Percentiles rank a stretch among this genome's conserved stretches.
Evolutionary conservation across 228 moss, liverwort and hornwort species (phyloP).

Genomic region (Sphagnum magellanicum): DNA sequence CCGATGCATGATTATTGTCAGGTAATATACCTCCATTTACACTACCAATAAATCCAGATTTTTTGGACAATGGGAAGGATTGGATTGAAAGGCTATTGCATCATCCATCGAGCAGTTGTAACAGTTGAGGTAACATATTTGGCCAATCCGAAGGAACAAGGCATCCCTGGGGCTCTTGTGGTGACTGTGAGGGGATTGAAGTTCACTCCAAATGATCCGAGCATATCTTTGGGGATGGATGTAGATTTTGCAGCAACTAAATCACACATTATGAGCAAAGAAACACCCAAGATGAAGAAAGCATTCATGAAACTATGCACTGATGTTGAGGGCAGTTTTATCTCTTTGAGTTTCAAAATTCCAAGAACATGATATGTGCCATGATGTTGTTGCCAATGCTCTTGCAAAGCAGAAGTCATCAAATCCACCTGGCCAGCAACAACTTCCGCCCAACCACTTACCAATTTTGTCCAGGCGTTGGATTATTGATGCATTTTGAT

Average conservation of each 20-base stretch:
- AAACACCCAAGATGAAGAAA: conserved; percentile 50
- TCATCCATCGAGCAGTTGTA: conserved; percentile 7
- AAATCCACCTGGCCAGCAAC: conserved; percentile 22
- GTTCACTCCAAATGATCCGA: conserved; percentile 66
- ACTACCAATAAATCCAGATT: too few species aligned
- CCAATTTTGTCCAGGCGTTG: too few species aligned
- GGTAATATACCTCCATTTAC: too few species aligned
- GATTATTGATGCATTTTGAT: too few species aligned
- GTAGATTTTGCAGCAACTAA: conserved; percentile 50
- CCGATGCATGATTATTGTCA: too few species aligned
- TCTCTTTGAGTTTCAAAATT: conserved; percentile 79
- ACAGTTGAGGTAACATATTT: conserved; percentile 44
- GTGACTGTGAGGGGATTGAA: conserved; percentile 56
- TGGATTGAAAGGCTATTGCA: too few species aligned
- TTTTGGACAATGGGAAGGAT: too few species aligned
- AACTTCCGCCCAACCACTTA: conserved; percentile 15
- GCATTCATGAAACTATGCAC: conserved; percentile 81
- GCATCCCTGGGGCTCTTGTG: conserved; percentile 37
- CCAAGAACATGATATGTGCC: conserved; percentile 62
- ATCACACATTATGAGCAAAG: conserved; percentile 75
- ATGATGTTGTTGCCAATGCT: conserved; percentile 68
- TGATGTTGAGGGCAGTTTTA: conserved; percentile 63
- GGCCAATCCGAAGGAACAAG: conserved; percentile 29
- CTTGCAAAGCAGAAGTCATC: conserved; percentile 58
- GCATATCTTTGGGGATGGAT: conserved; percentile 34